A percentile compares a stretch with the other conserved stretches of the same genome.
These are phyloP conservation scores for Leccinum solheimii DNA, from an alignment of 1,284 basidiomycete species.

Conservation along the genomic window DNA sequence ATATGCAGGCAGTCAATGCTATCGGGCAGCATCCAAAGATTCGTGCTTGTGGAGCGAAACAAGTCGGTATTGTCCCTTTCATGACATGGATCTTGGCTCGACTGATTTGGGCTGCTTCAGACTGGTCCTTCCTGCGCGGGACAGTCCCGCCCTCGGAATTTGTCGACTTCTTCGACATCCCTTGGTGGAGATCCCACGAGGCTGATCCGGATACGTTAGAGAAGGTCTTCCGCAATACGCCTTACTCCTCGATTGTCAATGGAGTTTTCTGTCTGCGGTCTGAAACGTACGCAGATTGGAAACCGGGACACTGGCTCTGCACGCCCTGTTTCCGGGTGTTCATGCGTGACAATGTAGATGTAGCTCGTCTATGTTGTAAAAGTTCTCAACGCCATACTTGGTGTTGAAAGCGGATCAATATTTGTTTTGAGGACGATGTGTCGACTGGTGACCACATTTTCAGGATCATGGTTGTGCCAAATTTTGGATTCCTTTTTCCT, in stretches of 20 bases:
- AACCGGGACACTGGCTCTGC: constrained; percentile 16
- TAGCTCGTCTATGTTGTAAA: neutral
- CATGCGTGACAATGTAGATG: constrained; percentile 18
- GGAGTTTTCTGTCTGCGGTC: constrained; percentile 8
- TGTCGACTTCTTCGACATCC: constrained; percentile 1
- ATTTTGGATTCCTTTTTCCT: neutral
- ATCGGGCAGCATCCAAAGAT: constrained; percentile 24
- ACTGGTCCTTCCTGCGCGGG: neutral
- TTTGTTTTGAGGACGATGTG: neutral
- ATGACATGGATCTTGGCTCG: neutral
- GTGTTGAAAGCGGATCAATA: neutral
- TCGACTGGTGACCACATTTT: neutral
- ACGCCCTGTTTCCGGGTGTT: constrained; percentile 13
- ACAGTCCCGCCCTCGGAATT: neutral
- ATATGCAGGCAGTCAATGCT: constrained; percentile 10
- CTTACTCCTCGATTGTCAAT: constrained; percentile 14
- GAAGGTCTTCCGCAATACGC: constrained; percentile 7
- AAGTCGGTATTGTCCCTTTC: neutral
- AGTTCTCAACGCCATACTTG: neutral
- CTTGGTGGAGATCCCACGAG: constrained; percentile 19
- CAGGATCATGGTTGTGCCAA: neutral
- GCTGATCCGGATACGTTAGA: constrained; percentile 18
- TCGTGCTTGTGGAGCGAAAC: neutral
- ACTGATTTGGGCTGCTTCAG: neutral
- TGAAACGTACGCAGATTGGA: constrained; percentile 10